Evolutionary conservation across 1,284 basidiomycete genomes (phyloP).

Genomic region (Tremellales sp.): DNA sequence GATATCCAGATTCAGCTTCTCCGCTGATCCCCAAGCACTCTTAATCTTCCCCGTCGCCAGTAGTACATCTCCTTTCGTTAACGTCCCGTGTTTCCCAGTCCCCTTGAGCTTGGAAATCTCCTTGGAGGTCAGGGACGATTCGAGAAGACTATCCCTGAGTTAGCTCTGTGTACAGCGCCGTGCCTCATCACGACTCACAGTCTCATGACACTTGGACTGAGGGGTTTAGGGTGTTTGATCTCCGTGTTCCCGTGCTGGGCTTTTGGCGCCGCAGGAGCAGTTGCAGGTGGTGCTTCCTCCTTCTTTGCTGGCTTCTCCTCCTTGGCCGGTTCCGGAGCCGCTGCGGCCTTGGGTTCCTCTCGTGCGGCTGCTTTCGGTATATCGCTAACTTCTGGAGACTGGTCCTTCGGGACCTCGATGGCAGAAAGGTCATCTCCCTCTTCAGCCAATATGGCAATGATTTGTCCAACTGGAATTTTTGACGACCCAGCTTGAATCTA

Average conservation of each 20-base stretch:
- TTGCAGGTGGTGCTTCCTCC: slow-evolving; percentile 6
- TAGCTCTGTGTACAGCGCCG: background rate
- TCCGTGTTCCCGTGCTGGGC: slow-evolving; percentile 30
- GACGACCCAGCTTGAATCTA: slow-evolving; percentile 78
- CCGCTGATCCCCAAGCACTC: slow-evolving; percentile 66
- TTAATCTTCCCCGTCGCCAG: slow-evolving; percentile 65
- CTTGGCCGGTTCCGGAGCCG: slow-evolving; percentile 5
- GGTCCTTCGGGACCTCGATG: slow-evolving; percentile 61
- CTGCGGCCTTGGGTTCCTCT: slow-evolving; percentile 2
- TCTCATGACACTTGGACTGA: slow-evolving; percentile 44
- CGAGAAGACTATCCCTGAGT: slow-evolving; percentile 32
- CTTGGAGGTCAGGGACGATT: slow-evolving; percentile 45
- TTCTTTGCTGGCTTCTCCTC: slow-evolving; percentile 9
- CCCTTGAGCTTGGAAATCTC: slow-evolving; percentile 52
- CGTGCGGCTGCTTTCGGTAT: slow-evolving; percentile 1
- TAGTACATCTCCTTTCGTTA: slow-evolving; percentile 87
- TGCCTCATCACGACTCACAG: slow-evolving; percentile 32
- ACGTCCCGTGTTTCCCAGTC: slow-evolving; percentile 79
- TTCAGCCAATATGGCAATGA: slow-evolving; percentile 90
- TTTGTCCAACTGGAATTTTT: slow-evolving; percentile 77
- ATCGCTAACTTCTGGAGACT: slow-evolving; percentile 51
- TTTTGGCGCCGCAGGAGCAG: slow-evolving; percentile 3
- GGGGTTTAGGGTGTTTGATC: slow-evolving; percentile 35
- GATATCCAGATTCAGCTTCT: slow-evolving; percentile 58
- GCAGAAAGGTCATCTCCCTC: slow-evolving; percentile 92